A percentile compares a stretch with the other conserved stretches of the same genome.
Evolutionary conservation across 1,284 basidiomycete genomes (phyloP).

Genomic region (Cerrena zonata): DNA sequence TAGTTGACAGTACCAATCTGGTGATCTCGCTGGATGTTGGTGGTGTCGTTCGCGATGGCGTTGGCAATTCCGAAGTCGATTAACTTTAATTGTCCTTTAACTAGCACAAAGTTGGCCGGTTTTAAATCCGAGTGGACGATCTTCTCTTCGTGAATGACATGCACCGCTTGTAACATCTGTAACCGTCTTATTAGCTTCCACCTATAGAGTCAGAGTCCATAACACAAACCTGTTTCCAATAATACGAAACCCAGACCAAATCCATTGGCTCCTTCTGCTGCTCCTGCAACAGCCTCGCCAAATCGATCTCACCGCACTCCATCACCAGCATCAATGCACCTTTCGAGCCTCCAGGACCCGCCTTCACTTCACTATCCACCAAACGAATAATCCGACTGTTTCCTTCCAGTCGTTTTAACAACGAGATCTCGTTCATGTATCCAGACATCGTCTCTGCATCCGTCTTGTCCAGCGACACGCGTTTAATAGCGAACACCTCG

Average conservation of each 20-base stretch:
- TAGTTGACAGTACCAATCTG: conserved; percentile 94
- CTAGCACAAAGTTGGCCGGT: conserved; percentile 93
- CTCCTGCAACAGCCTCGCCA: conserved; percentile 77
- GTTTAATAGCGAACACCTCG: conserved; percentile 83
- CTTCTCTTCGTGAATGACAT: conserved; percentile 92
- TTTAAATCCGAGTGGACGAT: conserved; percentile 96
- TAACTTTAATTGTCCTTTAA: conserved; percentile 86
- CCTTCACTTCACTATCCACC: conserved; percentile 77
- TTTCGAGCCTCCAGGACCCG: conserved; percentile 57
- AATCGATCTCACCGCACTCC: conserved; percentile 90
- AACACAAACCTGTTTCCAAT: conserved; percentile 86
- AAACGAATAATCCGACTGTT: conserved; percentile 86
- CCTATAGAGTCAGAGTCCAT: background rate
- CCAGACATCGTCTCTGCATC: conserved; percentile 82
- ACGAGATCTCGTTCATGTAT: conserved; percentile 91
- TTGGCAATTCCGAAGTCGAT: conserved; percentile 98
- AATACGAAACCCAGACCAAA: conserved; percentile 88
- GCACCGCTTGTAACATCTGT: conserved; percentile 92
- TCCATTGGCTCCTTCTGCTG: conserved; percentile 78
- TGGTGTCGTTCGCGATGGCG: conserved; percentile 93
- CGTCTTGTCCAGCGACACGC: conserved; percentile 78
- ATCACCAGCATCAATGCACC: conserved; percentile 77
- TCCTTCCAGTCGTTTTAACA: conserved; percentile 81
- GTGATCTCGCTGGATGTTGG: conserved; percentile 91
- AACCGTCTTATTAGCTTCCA: conserved; percentile 1